Percentiles rank a stretch among this genome's conserved stretches.
These are phyloP conservation scores for Aspergillus bombycis DNA, from an alignment of 2,329 filamentous ascomycete species.

Conservation along the genomic window DNA sequence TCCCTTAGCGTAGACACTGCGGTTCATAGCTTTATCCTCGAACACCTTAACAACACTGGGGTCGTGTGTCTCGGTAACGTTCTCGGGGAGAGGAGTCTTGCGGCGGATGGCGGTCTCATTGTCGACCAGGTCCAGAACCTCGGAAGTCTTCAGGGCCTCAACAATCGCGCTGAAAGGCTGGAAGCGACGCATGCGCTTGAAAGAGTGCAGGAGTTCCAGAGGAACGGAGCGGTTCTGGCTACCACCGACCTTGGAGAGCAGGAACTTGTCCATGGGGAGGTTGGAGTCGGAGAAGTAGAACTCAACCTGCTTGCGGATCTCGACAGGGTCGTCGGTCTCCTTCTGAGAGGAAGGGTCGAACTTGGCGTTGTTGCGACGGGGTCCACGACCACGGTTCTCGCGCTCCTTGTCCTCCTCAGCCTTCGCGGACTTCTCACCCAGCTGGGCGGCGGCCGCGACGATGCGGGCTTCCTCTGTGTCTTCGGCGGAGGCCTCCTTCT, in stretches of 20 bases:
- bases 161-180: constrained; percentile 83
- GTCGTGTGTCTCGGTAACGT: constrained; percentile 58
- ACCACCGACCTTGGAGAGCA: constrained; percentile 78
- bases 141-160: constrained; percentile 77
- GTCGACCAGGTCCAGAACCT: constrained; percentile 72
- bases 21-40: constrained; percentile 68
- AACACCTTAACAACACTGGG: constrained; percentile 57
- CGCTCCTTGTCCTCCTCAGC: constrained; percentile 36
- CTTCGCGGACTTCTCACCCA: constrained; percentile 43
- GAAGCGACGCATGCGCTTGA: constrained; percentile 97
- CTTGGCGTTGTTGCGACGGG: constrained; percentile 63
- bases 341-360: constrained; percentile 69
- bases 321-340: constrained; percentile 74
- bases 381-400: constrained; percentile 30
- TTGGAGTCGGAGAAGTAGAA: constrained; percentile 96
- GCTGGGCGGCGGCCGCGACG: constrained; percentile 40
- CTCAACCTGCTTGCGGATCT: constrained; percentile 90
- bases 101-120: constrained; percentile 74
- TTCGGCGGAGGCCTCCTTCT: constrained; percentile 28
- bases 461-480: constrained; percentile 43
- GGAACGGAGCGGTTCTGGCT: constrained; percentile 73
- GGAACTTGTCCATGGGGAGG: constrained; percentile 83
- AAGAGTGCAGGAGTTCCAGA: constrained; percentile 76
- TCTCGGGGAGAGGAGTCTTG: constrained; percentile 68
- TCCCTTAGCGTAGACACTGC: constrained; percentile 89